Evolutionary conservation across 495 filamentous ascomycete genomes (phyloP), one percentile per base, ranked within the genome.

Genomic region (Trichoderma virens): DNA sequence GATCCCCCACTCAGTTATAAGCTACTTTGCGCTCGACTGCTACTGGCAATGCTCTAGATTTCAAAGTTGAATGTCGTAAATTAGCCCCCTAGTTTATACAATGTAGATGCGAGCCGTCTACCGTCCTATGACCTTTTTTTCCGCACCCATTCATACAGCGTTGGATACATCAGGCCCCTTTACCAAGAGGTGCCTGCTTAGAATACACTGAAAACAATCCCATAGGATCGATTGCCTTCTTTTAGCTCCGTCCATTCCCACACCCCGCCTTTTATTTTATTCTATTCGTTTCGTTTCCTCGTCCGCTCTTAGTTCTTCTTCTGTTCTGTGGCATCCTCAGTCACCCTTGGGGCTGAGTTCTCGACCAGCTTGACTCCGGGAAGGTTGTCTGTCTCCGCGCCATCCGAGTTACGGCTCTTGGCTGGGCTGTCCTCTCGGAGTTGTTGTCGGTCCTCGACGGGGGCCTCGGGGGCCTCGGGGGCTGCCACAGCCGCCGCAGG

Each of bases 21-120:
- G 34, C 6, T 35, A 35, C 34, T 35, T 6, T 35, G n/a, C n/a
- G n/a, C n/a, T n/a, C n/a, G n/a, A n/a, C n/a, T n/a, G n/a, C n/a
- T n/a, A n/a, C n/a, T n/a, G n/a, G n/a, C n/a, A n/a, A n/a, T n/a
- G n/a, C 11, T 35, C 5, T 35, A 35, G 11, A 16, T 16, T 23
- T 16, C 18, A 31, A 56, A 56, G 51, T 56, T 56, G 51, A 56
- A 56, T 56, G 11, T 56, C 51, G 30, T 56, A 16, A 30, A 56
- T 30, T 56, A 9, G 9, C 25, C 16, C 25, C 9, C n/a, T 7
- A 20, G 45, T 51, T 51, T 27, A 51, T 51, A 51, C 45, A 56
- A 30, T 28, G 18, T 56, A 56, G 25, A 56, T 30, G 51, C 51
- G 25, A 51, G 51, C 51, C 51, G 25, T 56, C 51, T 56, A 56